Evolutionary conservation across 257 asterid species (phyloP).

Genomic region (Apocynum venetum): DNA sequence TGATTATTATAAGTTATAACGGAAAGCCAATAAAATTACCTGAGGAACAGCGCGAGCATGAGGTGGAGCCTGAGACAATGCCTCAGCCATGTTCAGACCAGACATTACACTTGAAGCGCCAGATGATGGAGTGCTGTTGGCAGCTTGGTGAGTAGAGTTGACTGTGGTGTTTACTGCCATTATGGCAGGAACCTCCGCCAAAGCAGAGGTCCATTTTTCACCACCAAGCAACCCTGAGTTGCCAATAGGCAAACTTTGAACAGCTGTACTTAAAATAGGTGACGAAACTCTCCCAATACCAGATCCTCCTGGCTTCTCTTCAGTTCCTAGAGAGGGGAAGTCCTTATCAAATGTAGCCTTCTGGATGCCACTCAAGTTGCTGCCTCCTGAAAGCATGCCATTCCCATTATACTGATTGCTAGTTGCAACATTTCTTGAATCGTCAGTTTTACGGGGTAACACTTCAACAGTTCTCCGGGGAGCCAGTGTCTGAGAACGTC

Average conservation of each 20-base stretch:
- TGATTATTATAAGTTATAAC: conserved; percentile 1
- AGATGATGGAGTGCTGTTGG: conserved; percentile 29
- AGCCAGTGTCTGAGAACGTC: conserved; percentile 59
- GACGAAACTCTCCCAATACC: conserved; percentile 52
- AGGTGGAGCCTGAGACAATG: conserved; percentile 56
- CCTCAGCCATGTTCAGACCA: conserved; percentile 81
- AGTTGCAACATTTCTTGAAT: conserved; percentile 25
- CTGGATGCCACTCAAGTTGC: conserved; percentile 30
- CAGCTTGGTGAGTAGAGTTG: conserved; percentile 36
- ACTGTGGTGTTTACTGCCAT: conserved; percentile 30
- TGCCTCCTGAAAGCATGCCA: conserved; percentile 34
- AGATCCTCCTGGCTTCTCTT: conserved; percentile 45
- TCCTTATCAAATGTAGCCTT: conserved; percentile 59
- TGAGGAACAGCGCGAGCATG: conserved; percentile 38
- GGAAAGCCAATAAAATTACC: conserved; percentile 28
- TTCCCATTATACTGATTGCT: conserved; percentile 24
- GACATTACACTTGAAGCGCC: conserved; percentile 29
- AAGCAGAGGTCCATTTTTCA: conserved; percentile 86
- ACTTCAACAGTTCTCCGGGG: conserved; percentile 50
- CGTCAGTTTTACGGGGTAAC: conserved; percentile 34
- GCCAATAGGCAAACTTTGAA: conserved; percentile 56
- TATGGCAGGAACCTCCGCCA: conserved; percentile 69
- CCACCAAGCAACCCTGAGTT: conserved; percentile 51
- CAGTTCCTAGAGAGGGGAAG: conserved; percentile 71
- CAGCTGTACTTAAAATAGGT: conserved; percentile 51